These are phyloP conservation scores for Sporothrix mexicana DNA, from an alignment of 2,329 filamentous ascomycete genomes.

Conservation along the genomic window DNA sequence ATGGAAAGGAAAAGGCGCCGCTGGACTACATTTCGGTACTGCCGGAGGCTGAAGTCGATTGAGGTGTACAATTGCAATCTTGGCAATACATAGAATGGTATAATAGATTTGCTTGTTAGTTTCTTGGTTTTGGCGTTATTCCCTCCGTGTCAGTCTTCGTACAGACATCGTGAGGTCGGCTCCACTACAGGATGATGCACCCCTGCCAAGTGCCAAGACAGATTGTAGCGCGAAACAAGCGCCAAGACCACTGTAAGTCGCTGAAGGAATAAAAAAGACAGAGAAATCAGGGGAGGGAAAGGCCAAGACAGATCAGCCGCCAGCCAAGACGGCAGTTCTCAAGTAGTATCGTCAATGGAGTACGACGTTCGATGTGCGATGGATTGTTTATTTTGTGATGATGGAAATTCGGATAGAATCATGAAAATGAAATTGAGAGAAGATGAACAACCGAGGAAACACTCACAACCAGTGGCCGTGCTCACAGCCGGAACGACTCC, in stretches of 20 bases:
- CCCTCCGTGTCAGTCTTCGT: neutral
- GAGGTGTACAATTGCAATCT: no score
- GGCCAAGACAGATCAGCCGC: neutral
- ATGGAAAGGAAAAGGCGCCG: conserved; percentile 68
- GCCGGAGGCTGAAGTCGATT: conserved; percentile 26
- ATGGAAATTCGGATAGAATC: neutral
- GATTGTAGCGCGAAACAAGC: neutral
- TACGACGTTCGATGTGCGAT: neutral
- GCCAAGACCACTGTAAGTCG: neutral
- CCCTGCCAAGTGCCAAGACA: neutral
- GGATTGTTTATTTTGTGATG: neutral
- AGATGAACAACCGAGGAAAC: neutral
- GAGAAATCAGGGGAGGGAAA: neutral
- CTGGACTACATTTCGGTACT: conserved; percentile 60
- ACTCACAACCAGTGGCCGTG: neutral
- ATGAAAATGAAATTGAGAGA: neutral
- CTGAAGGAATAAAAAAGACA: neutral
- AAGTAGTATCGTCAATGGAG: neutral
- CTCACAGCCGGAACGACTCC: conserved; percentile 3
- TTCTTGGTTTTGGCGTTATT: neutral
- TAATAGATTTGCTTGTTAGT: neutral
- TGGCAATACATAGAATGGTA: neutral
- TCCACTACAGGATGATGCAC: neutral
- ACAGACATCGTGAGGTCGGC: neutral
- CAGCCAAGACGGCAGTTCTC: neutral